Evolutionary conservation across 108 stramenopile species (phyloP).

Genomic region (Skeletonema grethae): DNA sequence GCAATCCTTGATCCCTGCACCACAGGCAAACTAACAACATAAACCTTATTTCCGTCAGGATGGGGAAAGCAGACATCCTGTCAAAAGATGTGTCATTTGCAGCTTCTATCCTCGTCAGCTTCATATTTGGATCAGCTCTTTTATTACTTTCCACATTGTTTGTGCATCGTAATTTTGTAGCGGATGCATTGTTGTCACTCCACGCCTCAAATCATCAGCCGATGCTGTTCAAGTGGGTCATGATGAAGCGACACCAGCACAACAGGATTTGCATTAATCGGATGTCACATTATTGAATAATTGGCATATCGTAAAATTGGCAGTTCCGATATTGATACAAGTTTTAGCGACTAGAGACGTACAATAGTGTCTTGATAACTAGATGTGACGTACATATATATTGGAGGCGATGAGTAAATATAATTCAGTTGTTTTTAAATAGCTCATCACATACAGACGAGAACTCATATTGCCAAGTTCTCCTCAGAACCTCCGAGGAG

Average conservation of each 20-base stretch:
- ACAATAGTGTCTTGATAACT: too few relatives aligned
- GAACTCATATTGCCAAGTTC: too few relatives aligned
- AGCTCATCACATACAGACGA: background rate
- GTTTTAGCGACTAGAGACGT: too few relatives aligned
- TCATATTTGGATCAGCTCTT: background rate
- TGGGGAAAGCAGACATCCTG: background rate
- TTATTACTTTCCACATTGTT: background rate
- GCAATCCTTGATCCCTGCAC: background rate
- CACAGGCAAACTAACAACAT: background rate
- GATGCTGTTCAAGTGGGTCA: background rate
- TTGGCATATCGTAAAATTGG: background rate
- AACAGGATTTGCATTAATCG: background rate
- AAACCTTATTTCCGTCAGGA: background rate
- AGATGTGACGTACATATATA: too few relatives aligned
- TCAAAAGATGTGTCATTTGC: too few relatives aligned
- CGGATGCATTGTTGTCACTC: background rate
- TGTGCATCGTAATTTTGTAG: background rate
- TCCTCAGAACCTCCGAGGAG: too few relatives aligned
- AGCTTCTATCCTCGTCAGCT: background rate
- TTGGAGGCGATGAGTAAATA: background rate
- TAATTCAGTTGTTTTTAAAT: background rate
- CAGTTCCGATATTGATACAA: background rate
- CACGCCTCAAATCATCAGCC: background rate
- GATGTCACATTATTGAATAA: background rate
- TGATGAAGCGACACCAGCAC: background rate